phyloP scores from a whole-genome alignment of 2,329 filamentous ascomycete species.

The Ascochyta pisi region DNA sequence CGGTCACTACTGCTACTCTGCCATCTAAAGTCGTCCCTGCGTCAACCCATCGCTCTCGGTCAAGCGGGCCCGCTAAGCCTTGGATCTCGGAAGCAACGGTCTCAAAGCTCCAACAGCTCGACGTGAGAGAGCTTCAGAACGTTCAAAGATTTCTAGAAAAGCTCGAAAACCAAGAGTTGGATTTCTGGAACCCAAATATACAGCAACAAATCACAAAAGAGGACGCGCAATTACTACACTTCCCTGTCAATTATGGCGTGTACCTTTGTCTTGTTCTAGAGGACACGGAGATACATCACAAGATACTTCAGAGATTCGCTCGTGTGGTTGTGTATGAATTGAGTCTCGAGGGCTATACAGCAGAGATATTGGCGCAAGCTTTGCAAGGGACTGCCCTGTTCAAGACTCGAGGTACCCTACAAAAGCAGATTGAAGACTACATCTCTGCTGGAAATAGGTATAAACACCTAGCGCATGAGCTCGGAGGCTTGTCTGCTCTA shows the following conservation, averaged over 20 bases:
- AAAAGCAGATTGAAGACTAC: neutral
- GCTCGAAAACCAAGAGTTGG: neutral
- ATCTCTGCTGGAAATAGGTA: neutral
- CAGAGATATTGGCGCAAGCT: neutral
- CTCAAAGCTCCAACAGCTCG: neutral
- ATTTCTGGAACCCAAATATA: conserved; percentile 1
- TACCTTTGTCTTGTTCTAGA: neutral
- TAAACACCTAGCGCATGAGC: neutral
- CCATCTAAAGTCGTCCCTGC: neutral
- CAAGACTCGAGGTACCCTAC: neutral
- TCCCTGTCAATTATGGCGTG: neutral
- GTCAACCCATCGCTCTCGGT: neutral
- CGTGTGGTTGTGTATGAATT: neutral
- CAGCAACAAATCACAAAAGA: neutral
- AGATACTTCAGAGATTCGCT: neutral
- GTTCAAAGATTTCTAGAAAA: neutral
- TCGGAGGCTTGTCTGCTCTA: neutral
- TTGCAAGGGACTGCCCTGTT: neutral
- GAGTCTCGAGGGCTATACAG: neutral
- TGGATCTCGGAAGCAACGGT: neutral
- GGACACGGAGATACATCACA: neutral
- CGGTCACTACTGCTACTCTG: neutral
- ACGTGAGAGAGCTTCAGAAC: neutral
- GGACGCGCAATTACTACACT: neutral
- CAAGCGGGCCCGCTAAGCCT: neutral